phyloP scores from a whole-genome alignment of 352 stramenopile species.

The Globisporangium viniferum region DNA sequence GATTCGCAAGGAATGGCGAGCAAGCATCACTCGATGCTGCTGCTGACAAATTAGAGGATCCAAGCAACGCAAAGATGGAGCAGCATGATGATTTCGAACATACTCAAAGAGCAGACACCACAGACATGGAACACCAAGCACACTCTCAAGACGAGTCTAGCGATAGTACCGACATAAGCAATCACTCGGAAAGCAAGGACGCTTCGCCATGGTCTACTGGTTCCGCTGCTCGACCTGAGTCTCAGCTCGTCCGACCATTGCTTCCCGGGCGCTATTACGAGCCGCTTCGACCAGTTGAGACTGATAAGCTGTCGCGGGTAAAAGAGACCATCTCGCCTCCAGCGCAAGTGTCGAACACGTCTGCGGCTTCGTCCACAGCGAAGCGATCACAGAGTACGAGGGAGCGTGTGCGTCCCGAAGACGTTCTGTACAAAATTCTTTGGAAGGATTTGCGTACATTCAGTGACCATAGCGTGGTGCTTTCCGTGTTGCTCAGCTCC shows the following conservation, averaged over 20 bases:
- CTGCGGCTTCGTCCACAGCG: neutral
- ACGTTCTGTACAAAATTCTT: slow-evolving; percentile 44
- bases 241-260: slow-evolving; percentile 10
- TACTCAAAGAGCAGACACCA: too few relatives aligned
- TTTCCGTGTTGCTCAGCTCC: slow-evolving; percentile 42
- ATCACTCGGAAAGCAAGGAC: neutral
- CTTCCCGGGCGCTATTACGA: slow-evolving; percentile 17
- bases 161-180: neutral
- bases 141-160: neutral
- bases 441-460: slow-evolving; percentile 36
- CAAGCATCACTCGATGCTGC: neutral
- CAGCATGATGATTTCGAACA: neutral
- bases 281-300: slow-evolving; percentile 15
- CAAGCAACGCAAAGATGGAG: neutral
- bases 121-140: neutral
- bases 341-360: neutral
- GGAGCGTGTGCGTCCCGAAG: neutral
- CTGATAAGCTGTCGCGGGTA: neutral
- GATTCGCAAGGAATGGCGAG: neutral
- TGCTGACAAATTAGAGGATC: neutral
- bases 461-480: slow-evolving; percentile 6
- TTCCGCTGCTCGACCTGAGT: neutral
- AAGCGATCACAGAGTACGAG: neutral
- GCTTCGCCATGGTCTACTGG: neutral
- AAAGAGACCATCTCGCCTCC: neutral